A percentile compares a stretch with the other conserved stretches of the same genome.
Evolutionary conservation across 768 basidiomycete genomes (phyloP).

Genomic region (Psilocybe cubensis): DNA sequence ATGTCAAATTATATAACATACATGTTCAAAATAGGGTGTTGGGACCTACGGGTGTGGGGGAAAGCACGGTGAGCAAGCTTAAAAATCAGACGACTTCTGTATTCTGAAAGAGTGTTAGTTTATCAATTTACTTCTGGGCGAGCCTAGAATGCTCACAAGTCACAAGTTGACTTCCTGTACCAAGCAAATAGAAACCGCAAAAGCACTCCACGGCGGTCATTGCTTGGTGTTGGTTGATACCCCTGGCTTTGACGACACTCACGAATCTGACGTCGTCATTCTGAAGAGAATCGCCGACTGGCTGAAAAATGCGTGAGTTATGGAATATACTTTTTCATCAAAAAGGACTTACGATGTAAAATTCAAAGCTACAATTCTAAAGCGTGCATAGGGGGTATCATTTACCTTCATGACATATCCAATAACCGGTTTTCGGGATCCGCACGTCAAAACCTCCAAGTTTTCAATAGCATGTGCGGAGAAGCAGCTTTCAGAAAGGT

Average conservation of each 20-base stretch:
- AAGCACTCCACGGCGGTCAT: background rate
- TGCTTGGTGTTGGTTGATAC: conserved; percentile 19
- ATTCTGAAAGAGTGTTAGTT: background rate
- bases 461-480: conserved; percentile 10
- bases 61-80: conserved; percentile 3
- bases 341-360: background rate
- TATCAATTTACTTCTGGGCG: conserved; percentile 2
- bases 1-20: no score
- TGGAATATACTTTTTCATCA: background rate
- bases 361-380: background rate
- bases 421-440: conserved; percentile 1
- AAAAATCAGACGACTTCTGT: background rate
- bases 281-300: conserved; percentile 7
- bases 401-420: conserved; percentile 11
- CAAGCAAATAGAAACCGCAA: background rate
- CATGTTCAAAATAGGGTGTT: no score
- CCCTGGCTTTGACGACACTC: conserved; percentile 13
- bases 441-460: background rate
- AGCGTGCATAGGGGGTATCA: background rate
- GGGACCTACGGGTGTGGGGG: conserved; percentile 10
- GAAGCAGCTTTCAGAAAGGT: conserved; percentile 2
- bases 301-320: conserved; percentile 4
- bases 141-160: background rate
- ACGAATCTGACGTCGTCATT: background rate
- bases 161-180: conserved; percentile 5